Base-by-base conservation (phyloP, 2,329 filamentous ascomycete genomes). In the Colletotrichum costaricense region DNA sequence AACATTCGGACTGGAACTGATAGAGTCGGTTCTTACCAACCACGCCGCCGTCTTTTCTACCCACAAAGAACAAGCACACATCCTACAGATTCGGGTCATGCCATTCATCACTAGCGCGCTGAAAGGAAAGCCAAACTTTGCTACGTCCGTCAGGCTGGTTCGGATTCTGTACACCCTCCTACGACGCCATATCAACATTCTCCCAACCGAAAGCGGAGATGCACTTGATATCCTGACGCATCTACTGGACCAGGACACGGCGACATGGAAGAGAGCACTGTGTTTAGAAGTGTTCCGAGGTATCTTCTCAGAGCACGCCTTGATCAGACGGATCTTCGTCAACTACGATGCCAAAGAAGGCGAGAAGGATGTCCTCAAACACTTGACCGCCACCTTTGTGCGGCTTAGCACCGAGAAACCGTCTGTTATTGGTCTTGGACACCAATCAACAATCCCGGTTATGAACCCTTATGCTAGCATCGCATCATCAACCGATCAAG, bases 201-300 rank as follows among this genome's bases (percentile, higher is more conserved):
- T 98, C 63, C 88, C 92, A 2, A 87, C 89, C 5, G 95, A 98
- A 81, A 95, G 95, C 74, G 94, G 95, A 63, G 93, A 96, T 78
- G 93, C 94, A 1, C 85, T 98, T 22, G 92, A 93, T 16, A 88
- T 97, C 26, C 84, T 98, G 56, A 97, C 94, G 2, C 93, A 97
- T 75, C 89, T 97, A 75, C 88, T 98, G 16, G 97, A 99, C 78
- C 94, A 95, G 63, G 97, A 98, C 75, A 91, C 93, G 2, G 87
- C 91, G 0, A 79, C 92, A 5, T 99, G 97, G 97, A 98, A 96
- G 81, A 89, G 96, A 71, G 92, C 94, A 0, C 83, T 98, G 6
- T 97, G 95, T 75, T 94, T 99, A 90, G 97, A 99, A 80, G 90
- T 98, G 0, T 94, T 98, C 77, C 90, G 94, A 69, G 93, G 93